Base-by-base conservation (phyloP, 2,329 filamentous ascomycete genomes). In the Alternaria gansuensis region DNA sequence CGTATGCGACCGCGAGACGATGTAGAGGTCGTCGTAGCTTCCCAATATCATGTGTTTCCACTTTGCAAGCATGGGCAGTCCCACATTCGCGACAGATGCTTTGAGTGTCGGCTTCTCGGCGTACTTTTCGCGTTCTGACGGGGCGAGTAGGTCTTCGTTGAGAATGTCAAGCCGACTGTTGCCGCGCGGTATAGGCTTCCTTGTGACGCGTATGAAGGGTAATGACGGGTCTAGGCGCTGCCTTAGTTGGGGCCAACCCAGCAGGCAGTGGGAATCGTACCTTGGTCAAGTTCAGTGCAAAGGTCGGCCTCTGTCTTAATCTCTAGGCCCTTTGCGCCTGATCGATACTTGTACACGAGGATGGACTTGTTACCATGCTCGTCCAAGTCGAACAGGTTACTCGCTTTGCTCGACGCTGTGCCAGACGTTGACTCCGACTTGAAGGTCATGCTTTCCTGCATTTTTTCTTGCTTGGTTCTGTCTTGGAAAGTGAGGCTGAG, bases 11-110 rank as follows among this genome's bases (percentile, higher is more conserved):
- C 79, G 75, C 48, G 77, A 80, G 17, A 83, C 78, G 59, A 83
- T 82, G 68, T 80, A 83, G n/a, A 83, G 74, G 34, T 82, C 78
- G 24, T 80, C 76, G 61, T 77, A 83, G 56, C 75, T 78, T 55
- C 80, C 79, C 56, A 81, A 72, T 14, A 83, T 66, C 62, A 82
- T 71, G 37, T 80, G 76, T 59, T 79, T 80, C 77, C 79, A 81
- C 64, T 81, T 82, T 9, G 80, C 78, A 29, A 69, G 66, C 10
- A 73, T 76, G 5, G 81, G 80, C 23, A 83, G 73, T 46, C 80
- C 79, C 57, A 83, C 74, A 51, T 80, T 81, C 21, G 82, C 81
- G 52, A 83, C 72, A 1, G 77, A 80, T n/a, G 76, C 76, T 67
- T 82, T 80, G 70, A 77, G 77, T 50, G 80, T 81, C 28, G 81